Conservation (phyloP, 2,329 filamentous ascomycete genomes). For the Penicillium fuscoglaucum region DNA sequence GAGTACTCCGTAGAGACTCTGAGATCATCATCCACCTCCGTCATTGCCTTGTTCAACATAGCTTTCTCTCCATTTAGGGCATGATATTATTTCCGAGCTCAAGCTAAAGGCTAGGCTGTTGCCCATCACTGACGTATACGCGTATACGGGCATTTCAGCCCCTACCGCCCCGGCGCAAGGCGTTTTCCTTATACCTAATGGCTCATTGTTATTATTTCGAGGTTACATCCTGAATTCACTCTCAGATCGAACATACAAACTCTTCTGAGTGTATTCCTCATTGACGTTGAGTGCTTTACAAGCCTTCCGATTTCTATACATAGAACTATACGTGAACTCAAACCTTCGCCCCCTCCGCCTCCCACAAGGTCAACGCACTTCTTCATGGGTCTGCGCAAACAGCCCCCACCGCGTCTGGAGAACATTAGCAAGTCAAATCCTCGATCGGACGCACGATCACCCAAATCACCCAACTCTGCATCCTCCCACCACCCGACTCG, state of each 20-base stretch:
- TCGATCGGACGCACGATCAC: conserved; percentile 33
- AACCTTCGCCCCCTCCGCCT: not conserved
- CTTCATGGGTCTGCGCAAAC: conserved; percentile 44
- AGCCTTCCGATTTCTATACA: not conserved
- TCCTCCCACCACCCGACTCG: conserved; percentile 32
- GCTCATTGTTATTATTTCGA: not conserved
- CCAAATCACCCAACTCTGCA: conserved; percentile 34
- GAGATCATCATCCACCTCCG: conserved; percentile 2
- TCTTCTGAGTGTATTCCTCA: not conserved
- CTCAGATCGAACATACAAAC: not conserved
- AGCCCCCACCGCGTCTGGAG: conserved; percentile 39
- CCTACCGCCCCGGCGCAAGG: conserved; percentile 14
- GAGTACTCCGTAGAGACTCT: not conserved
- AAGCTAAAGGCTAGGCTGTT: conserved; percentile 4
- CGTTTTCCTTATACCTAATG: conserved; percentile 13
- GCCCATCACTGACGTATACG: not conserved
- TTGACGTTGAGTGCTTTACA: not conserved
- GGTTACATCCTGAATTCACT: not conserved
- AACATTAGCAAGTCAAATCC: conserved; percentile 35
- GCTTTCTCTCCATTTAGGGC: not conserved
- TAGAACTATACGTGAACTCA: not conserved
- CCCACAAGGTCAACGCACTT: conserved; percentile 4
- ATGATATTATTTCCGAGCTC: not conserved
- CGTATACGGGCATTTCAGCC: not conserved
- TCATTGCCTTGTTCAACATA: not conserved